Evolutionary conservation across 805 yeast genomes (phyloP), one percentile per base, ranked within the genome.

Genomic region (Kodamaea neixiangensis): DNA sequence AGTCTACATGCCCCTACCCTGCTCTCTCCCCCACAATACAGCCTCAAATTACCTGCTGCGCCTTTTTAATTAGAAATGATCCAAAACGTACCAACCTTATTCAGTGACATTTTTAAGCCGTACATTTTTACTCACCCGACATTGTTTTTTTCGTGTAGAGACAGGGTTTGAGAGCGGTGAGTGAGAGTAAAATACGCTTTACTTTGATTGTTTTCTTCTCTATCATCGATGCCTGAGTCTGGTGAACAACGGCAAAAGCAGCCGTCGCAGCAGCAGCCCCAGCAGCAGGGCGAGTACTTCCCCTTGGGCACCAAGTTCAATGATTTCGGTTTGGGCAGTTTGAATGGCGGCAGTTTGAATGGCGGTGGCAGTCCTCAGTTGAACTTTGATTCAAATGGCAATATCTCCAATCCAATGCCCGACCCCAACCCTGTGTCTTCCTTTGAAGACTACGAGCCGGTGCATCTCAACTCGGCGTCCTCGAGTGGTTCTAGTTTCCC

Each of bases 1-100:
- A 10, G 11, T 13, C 5, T 9, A 25, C 31, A 25, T 25, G 13
- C 31, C 29, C 29, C 29, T n/a, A 29, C 5, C 17, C 7, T 11
- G 41, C 41, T 6, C n/a, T 14, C 19, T 37, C n/a, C 20, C 7
- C 5, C 29, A 5, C 7, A 25, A 25, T 25, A 25, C 31, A 25
- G 31, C 42, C 21, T 38, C 21, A 20, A 18, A 38, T 14, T 38
- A 14, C 9, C 42, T 38, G 42, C 42, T 38, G 42, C 42, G 42
- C 42, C 42, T 38, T 38, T 38, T 18, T 38, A 18, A 18, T 18
- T 18, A 38, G 9, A 20, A 20, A 38, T 38, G 42, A 38, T 38
- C 31, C 31, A 25, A 25, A 25, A 25, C 31, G 31, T 25, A 25
- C 31, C 31, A 25, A 25, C 31, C 31, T 25, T 25, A 25, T 25